Evolutionary conservation across 306 rosid species (phyloP), one percentile per base, ranked within the genome.

Genomic region (Potentilla sterilis): DNA sequence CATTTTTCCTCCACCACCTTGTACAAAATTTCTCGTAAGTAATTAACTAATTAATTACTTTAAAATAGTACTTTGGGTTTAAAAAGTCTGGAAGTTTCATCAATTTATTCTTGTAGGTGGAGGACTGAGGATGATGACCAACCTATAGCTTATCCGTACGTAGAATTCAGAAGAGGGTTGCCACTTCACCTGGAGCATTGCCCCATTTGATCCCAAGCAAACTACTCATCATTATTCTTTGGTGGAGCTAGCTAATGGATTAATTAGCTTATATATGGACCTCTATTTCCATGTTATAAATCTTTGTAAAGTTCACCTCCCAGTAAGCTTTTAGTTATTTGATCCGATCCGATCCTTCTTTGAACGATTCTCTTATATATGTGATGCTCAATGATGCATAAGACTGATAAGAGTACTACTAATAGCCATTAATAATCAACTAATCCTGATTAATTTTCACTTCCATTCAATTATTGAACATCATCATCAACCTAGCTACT

Each of bases 1-100:
- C 85, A 6, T 40, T 82, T 67, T 82, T 82, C 43, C 79, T 82
- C 67, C 85, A 82, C 73, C 85, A 77, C 76, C 82, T 82, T 67
- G 85, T 82, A 55, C 79, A 77, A 70, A 77, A 44, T 73, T 82
- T 58, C 72, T 73, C 79, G 85, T 82, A 62, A 62, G 4, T 62
- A 62, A 62, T 4, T 34, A 62, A 4, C 1, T 14, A 12, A 12
- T 34, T 62, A 62, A 37, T 37, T 37, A 37, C 4, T 37, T 37
- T 28, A 28, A 0, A 28, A 28, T 28, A 28, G 65, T n/a, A 61
- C 19, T 32, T 28, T 28, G 58, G 35, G 35, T 6, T 70, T 7
- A 63, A 22, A 37, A 62, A 10, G 21, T 66, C 8, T 73, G 10
- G 67, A 64, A 57, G 12, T 43, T 67, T 41, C 14, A 55, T 38